A percentile compares a stretch with the other conserved stretches of the same genome.
Evolutionary conservation across 192 early-diverging fungal species (phyloP).

Genomic region (Umbelopsis sp.): DNA sequence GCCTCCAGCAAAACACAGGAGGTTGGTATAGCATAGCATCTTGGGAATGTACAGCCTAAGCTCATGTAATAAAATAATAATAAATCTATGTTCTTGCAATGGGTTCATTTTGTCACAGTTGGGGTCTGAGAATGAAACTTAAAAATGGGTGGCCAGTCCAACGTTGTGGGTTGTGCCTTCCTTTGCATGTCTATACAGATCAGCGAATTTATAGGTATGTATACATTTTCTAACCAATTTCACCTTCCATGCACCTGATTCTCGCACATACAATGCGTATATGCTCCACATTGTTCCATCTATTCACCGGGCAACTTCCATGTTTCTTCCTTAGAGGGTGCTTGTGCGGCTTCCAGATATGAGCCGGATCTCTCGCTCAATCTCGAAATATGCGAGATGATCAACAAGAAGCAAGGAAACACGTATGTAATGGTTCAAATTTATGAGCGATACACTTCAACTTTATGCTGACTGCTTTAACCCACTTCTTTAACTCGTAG

Average conservation of each 20-base stretch:
- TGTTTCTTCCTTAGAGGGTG: constrained; percentile 57
- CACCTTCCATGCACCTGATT: constrained; percentile 18
- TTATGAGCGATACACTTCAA: background rate
- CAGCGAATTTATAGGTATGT: background rate
- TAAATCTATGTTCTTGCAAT: no score
- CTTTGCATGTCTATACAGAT: constrained; percentile 6
- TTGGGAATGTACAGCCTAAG: constrained; percentile 31
- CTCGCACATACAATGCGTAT: background rate
- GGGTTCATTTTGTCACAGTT: no score
- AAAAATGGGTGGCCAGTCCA: background rate
- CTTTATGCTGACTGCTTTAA: background rate
- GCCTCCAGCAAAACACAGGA: constrained; percentile 25
- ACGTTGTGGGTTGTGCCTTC: background rate
- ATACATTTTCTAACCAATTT: background rate
- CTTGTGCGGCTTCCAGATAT: constrained; percentile 67
- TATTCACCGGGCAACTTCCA: background rate
- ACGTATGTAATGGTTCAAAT: constrained; percentile 52
- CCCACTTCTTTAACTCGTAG: constrained; percentile 26
- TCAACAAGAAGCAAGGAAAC: constrained; percentile 87
- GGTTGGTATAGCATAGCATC: constrained; percentile 35
- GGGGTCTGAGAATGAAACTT: constrained; percentile 14
- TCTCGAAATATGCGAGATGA: constrained; percentile 94
- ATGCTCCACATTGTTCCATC: background rate
- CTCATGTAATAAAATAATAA: background rate
- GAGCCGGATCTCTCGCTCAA: constrained; percentile 87